These are phyloP conservation scores for Daldinia childiae DNA, from an alignment of 495 filamentous ascomycete genomes.

Conservation along the genomic window DNA sequence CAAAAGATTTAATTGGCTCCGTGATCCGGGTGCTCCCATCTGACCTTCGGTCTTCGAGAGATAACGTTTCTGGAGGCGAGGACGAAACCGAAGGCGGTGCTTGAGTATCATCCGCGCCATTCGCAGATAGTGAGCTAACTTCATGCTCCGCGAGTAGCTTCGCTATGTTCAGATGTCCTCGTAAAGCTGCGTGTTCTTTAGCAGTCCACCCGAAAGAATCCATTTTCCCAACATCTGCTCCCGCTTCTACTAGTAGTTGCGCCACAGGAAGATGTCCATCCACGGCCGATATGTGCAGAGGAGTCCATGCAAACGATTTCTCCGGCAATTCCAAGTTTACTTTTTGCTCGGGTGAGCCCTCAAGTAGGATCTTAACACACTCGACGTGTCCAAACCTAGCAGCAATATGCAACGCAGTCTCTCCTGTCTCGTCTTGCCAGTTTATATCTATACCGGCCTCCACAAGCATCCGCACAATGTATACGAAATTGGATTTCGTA, in stretches of 20 bases:
- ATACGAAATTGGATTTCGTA: conserved; percentile 81
- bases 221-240: conserved; percentile 72
- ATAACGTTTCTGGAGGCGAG: conserved; percentile 61
- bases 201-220: conserved; percentile 96
- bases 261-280: conserved; percentile 80
- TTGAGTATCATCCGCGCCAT: conserved; percentile 43
- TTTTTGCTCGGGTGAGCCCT: conserved; percentile 73
- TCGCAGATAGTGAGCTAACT: conserved; percentile 15
- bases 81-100: conserved; percentile 50
- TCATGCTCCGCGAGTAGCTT: conserved; percentile 62
- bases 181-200: conserved; percentile 88
- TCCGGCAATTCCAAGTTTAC: conserved; percentile 81
- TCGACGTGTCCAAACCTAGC: conserved; percentile 86
- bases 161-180: conserved; percentile 86
- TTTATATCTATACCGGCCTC: conserved; percentile 93
- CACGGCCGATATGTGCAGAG: conserved; percentile 88
- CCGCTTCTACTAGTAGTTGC: conserved; percentile 74
- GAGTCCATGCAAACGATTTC: conserved; percentile 90
- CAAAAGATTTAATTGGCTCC: conserved; percentile 92
- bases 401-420: conserved; percentile 91
- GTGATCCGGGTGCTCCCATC: conserved; percentile 55
- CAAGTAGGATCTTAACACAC: conserved; percentile 78
- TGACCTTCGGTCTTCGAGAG: conserved; percentile 60
- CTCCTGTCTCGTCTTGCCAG: conserved; percentile 91
- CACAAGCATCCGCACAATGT: conserved; percentile 85